Conservation (phyloP, 805 yeast genomes). For the Grigorovia humatica region DNA sequence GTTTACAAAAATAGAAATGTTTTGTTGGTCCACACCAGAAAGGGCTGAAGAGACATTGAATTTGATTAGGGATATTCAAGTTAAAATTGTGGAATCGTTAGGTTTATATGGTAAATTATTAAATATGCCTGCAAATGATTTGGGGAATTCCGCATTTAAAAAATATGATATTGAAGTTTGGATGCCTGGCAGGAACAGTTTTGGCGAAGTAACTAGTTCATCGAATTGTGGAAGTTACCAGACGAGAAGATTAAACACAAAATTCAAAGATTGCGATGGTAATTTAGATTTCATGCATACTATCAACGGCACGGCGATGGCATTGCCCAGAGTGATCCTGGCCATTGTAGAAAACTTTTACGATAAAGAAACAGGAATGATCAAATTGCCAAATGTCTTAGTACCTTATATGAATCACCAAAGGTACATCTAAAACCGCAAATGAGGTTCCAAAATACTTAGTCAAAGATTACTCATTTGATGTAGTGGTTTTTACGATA, state of each 20-base stretch:
- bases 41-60: conserved; percentile 45
- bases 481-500: no score
- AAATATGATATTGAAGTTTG: conserved; percentile 93
- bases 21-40: conserved; percentile 52
- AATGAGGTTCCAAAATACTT: no score
- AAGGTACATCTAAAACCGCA: conserved; percentile 16
- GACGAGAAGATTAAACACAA: conserved; percentile 69
- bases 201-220: conserved; percentile 90
- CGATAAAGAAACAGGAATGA: conserved; percentile 42
- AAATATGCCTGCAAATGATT: conserved; percentile 80
- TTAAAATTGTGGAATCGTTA: conserved; percentile 47
- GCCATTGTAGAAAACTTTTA: conserved; percentile 86
- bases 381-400: conserved; percentile 59
- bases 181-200: conserved; percentile 92
- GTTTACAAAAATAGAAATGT: conserved; percentile 88
- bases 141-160: conserved; percentile 88
- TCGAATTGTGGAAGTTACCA: conserved; percentile 92
- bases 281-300: conserved; percentile 55
- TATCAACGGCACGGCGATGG: conserved; percentile 90
- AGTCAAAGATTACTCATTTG: no score
- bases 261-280: conserved; percentile 33
- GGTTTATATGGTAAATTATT: conserved; percentile 76
- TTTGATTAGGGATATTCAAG: conserved; percentile 53
- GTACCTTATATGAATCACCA: conserved; percentile 64
- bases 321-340: conserved; percentile 81